A percentile compares a stretch with the other conserved stretches of the same genome.
These are phyloP conservation scores for Cicer yamashitae DNA, from an alignment of 306 rosid genomes.

Conservation along the genomic window DNA sequence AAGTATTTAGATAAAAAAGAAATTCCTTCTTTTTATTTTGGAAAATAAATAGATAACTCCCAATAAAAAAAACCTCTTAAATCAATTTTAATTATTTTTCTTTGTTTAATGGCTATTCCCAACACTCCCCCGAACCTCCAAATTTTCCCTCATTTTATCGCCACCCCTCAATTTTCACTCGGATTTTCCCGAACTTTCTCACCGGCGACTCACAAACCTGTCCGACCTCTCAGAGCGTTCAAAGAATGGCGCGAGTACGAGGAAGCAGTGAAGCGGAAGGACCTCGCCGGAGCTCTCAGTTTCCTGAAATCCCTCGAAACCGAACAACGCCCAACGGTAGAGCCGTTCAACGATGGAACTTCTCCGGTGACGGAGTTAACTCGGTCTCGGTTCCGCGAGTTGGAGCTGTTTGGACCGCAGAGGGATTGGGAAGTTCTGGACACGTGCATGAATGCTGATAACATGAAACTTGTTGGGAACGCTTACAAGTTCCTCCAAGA, in stretches of 20 bases:
- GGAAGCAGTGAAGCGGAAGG: constrained; percentile 92
- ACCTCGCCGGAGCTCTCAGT: constrained; percentile 81
- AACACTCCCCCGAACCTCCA: constrained; percentile 40
- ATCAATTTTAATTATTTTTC: no score
- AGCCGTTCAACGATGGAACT: constrained; percentile 41
- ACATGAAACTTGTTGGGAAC: constrained; percentile 86
- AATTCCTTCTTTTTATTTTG: no score
- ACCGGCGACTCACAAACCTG: constrained; percentile 1
- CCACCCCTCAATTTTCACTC: constrained; percentile 28
- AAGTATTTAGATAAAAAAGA: no score
- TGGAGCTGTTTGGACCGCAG: constrained; percentile 66
- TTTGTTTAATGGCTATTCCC: constrained; percentile 41
- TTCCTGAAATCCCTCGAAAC: constrained; percentile 68
- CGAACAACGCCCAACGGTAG: constrained; percentile 43
- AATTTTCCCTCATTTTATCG: constrained; percentile 40
- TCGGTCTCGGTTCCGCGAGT: constrained; percentile 57
- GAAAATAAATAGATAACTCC: no score
- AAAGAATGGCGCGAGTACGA: constrained; percentile 93
- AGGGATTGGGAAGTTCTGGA: constrained; percentile 95
- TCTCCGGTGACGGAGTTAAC: constrained; percentile 46
- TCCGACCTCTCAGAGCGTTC: constrained; percentile 49
- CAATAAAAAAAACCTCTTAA: no score
- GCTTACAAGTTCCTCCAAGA: constrained; percentile 79
- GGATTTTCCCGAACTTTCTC: constrained; percentile 36
- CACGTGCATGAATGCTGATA: constrained; percentile 94